Conservation (phyloP, 768 basidiomycete species). For the Russula sp. region DNA sequence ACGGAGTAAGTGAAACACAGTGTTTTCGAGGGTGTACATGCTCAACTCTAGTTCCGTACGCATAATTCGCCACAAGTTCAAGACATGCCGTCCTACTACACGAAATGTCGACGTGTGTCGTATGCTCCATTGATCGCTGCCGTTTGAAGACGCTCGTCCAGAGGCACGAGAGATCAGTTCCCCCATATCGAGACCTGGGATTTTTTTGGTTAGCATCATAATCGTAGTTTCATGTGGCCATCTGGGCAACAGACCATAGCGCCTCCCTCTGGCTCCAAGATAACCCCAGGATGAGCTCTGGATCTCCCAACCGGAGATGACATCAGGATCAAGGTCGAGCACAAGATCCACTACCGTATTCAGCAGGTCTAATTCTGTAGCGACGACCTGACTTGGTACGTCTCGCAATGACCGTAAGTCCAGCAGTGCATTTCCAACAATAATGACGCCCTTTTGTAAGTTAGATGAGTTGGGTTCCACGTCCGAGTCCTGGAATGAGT, state of each 20-base stretch:
- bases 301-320: conserved; percentile 88
- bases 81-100: conserved; percentile 79
- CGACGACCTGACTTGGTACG: conserved; percentile 44
- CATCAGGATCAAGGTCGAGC: conserved; percentile 78
- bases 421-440: conserved; percentile 37
- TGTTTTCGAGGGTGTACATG: conserved; percentile 86
- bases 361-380: conserved; percentile 71
- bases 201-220: background rate
- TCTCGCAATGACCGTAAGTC: conserved; percentile 38
- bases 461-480: conserved; percentile 26
- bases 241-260: conserved; percentile 41
- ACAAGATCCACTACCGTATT: conserved; percentile 72
- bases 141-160: conserved; percentile 29
- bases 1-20: conserved; percentile 72
- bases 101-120: conserved; percentile 76
- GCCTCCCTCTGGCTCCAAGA: conserved; percentile 54
- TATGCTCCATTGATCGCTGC: conserved; percentile 61
- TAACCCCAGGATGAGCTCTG: conserved; percentile 90
- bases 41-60: conserved; percentile 71
- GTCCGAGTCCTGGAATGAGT: conserved; percentile 53
- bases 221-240: background rate
- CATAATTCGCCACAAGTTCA: conserved; percentile 92
- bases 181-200: conserved; percentile 60
- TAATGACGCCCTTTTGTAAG: conserved; percentile 45
- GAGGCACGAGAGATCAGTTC: conserved; percentile 76